Conservation (phyloP, 2,329 filamentous ascomycete genomes). For the Colletotrichum noveboracense region DNA sequence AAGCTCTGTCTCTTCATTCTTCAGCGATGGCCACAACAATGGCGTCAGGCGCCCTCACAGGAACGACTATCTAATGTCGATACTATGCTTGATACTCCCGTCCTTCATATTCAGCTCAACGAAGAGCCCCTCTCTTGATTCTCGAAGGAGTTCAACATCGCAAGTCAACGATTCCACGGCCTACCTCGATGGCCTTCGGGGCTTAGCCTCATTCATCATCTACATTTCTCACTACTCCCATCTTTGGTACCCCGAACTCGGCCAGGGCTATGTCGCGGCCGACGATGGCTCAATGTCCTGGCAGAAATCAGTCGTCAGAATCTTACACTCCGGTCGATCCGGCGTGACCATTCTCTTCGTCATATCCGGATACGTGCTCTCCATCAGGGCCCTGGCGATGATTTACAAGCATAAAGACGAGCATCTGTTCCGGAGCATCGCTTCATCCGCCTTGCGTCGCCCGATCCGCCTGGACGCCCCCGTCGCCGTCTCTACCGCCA, state of each 20-base stretch:
- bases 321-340: conserved; percentile 58
- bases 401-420: conserved; percentile 38
- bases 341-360: conserved; percentile 67
- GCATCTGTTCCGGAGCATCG: conserved; percentile 47
- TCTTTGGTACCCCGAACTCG: conserved; percentile 6
- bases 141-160: neutral
- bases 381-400: conserved; percentile 54
- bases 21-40: neutral
- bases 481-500: conserved; percentile 53
- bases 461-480: conserved; percentile 57
- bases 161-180: conserved; percentile 48
- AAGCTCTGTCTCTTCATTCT: neutral
- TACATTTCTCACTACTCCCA: conserved; percentile 57
- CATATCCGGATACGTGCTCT: conserved; percentile 66
- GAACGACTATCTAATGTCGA: neutral
- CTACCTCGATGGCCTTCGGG: conserved; percentile 63
- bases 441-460: conserved; percentile 56
- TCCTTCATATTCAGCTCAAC: neutral
- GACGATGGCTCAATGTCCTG: conserved; percentile 46
- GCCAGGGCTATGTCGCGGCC: conserved; percentile 43
- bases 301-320: conserved; percentile 56
- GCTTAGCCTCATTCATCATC: conserved; percentile 59
- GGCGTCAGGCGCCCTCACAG: neutral
- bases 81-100: neutral
- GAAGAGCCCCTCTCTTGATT: neutral